Evolutionary conservation across 2,329 filamentous ascomycete genomes (phyloP), one percentile per base, ranked within the genome.

Genomic region (Aspergillus pseudoviridinutans): DNA sequence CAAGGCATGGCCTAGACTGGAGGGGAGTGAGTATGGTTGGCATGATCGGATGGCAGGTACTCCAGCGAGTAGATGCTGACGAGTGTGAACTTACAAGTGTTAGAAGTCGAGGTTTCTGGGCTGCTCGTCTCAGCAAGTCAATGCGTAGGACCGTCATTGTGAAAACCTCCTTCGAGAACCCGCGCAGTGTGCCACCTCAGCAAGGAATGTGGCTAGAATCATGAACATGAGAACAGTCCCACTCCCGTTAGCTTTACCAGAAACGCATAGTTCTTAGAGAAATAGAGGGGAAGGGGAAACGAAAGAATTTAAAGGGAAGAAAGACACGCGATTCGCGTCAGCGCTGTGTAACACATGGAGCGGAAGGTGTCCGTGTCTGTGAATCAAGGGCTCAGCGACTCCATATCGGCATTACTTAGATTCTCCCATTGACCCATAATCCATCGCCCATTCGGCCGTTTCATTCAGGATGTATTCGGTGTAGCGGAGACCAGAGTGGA

Each of bases 11-110:
- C 56, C 58, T 57, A 44, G 64, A 53, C 65, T 70, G 64, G 51
- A 65, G 54, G 20, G 65, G 61, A 27, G 63, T 66, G 53, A 70
- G 66, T 60, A 70, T 66, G n/a, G 29, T 59, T 60, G 49, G 53
- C 38, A 59, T n/a, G 29, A 54, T 47, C 4, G 44, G 51, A 25
- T 38, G 50, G 41, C 32, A n/a, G 41, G 54, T 52, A 29, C 17
- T 49, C 24, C 28, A 27, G 14, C 49, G 12, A 42, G 32, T 14
- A 35, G 32, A 35, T 14, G 32, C 20, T 32, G 50, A 38, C 27
- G n/a, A 42, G 54, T 32, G n/a, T 52, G 20, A 29, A 61, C 60
- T 60, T 47, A 61, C 60, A 28, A 56, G 44, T 41, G 49, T 24
- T 28, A 3, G 17, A 44, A 47, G 22, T 41, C 50, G 51, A 29